A percentile compares a stretch with the other conserved stretches of the same genome.
phyloP scores from a whole-genome alignment of 106 monocot genomes.

The Dendrobium huoshanense region DNA sequence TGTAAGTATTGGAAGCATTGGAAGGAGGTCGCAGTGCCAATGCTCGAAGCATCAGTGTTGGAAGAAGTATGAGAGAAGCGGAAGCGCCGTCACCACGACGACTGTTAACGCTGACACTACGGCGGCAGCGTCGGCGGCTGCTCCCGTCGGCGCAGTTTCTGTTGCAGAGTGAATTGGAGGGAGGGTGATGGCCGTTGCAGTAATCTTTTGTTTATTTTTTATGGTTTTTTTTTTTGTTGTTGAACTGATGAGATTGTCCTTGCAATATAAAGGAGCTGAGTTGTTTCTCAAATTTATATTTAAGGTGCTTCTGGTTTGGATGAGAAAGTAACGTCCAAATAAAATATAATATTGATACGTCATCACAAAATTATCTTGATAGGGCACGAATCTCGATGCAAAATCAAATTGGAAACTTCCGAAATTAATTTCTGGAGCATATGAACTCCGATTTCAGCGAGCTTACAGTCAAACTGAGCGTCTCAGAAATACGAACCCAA shows the following conservation, averaged over 20 bases:
- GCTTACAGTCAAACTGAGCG: too few relatives aligned
- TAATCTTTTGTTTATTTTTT: background rate
- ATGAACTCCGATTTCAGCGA: too few relatives aligned
- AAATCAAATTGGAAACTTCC: too few relatives aligned
- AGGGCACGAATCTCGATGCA: too few relatives aligned
- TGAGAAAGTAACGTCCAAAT: too few relatives aligned
- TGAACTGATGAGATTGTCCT: background rate
- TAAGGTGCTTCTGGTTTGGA: too few relatives aligned
- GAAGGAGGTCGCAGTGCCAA: constrained; percentile 22
- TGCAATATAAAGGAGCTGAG: too few relatives aligned
- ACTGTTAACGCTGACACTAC: background rate
- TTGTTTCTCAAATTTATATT: too few relatives aligned
- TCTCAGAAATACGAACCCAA: too few relatives aligned
- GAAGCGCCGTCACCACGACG: background rate
- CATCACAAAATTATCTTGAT: too few relatives aligned
- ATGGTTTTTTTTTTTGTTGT: background rate
- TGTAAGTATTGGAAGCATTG: constrained; percentile 23
- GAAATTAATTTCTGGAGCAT: too few relatives aligned
- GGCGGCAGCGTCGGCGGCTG: background rate
- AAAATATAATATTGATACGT: too few relatives aligned
- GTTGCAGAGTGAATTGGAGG: background rate
- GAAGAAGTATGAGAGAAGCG: constrained; percentile 33
- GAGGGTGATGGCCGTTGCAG: background rate
- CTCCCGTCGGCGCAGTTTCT: background rate
- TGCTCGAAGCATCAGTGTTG: constrained; percentile 63